These are phyloP conservation scores for Coemansia sp. DNA, from an alignment of 192 early-diverging fungal genomes.

Conservation along the genomic window DNA sequence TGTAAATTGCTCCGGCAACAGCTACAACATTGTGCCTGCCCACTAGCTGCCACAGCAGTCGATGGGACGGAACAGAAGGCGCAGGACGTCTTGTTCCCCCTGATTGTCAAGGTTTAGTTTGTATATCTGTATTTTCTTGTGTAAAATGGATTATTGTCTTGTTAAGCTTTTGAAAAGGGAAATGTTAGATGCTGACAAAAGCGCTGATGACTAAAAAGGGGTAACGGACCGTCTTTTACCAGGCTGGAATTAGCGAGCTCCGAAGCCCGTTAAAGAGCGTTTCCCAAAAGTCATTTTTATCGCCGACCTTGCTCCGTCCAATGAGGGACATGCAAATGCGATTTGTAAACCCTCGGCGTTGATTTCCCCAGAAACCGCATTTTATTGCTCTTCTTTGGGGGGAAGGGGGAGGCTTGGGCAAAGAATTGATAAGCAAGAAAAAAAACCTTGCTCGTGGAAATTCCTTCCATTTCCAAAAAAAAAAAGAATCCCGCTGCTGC, in stretches of 20 bases:
- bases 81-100: background rate
- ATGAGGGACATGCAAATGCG: background rate
- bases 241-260: background rate
- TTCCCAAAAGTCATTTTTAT: background rate
- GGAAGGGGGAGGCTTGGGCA: background rate
- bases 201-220: background rate
- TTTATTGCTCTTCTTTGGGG: background rate
- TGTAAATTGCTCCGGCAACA: constrained; percentile 14
- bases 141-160: background rate
- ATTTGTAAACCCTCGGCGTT: background rate
- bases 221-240: background rate
- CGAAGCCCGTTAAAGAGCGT: background rate
- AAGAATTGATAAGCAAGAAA: background rate
- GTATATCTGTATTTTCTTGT: background rate
- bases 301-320: background rate
- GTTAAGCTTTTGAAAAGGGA: background rate
- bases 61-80: background rate
- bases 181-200: background rate
- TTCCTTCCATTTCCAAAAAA: background rate
- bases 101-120: no score
- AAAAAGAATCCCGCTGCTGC: constrained; percentile 6
- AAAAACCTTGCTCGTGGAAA: background rate
- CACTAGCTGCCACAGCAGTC: background rate
- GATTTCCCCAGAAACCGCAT: constrained; percentile 2
- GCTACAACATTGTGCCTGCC: constrained; percentile 18